A percentile compares a stretch with the other conserved stretches of the same genome.
Evolutionary conservation across 176 grass and related monocot genomes (phyloP).

Genomic region (Carex parvula): DNA sequence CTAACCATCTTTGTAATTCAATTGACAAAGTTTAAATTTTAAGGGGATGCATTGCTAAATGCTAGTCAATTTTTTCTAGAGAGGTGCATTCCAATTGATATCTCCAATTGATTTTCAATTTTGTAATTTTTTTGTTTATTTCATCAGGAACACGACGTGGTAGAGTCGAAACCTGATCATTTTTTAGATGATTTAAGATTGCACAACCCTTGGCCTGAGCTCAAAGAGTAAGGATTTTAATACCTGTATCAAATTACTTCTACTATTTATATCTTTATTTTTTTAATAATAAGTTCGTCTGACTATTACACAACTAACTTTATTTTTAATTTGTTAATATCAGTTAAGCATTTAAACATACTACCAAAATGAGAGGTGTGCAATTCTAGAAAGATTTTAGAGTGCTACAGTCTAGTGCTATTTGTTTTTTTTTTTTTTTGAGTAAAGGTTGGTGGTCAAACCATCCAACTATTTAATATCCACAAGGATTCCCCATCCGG

Average conservation of each 20-base stretch:
- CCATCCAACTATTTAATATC: too few species aligned
- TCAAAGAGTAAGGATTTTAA: constrained; percentile 62
- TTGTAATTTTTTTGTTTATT: neutral
- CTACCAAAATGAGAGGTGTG: neutral
- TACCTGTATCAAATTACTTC: neutral
- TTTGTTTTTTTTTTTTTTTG: neutral
- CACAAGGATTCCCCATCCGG: too few species aligned
- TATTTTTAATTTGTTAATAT: neutral
- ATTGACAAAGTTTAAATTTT: neutral
- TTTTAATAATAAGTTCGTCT: neutral
- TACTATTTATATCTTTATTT: neutral
- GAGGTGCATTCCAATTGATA: neutral
- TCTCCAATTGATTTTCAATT: constrained; percentile 21
- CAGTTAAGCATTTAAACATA: neutral
- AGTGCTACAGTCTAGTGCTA: neutral
- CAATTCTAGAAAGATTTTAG: neutral
- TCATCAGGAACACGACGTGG: constrained; percentile 65
- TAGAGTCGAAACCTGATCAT: constrained; percentile 96
- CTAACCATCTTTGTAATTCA: neutral
- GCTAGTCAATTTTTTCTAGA: neutral
- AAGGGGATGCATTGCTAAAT: neutral
- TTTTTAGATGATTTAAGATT: constrained; percentile 94
- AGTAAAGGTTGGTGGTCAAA: too few species aligned
- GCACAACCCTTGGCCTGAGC: constrained; percentile 86
- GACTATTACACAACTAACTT: neutral